phyloP scores from a whole-genome alignment of 1,284 basidiomycete species.

The Earliella scabrosa region DNA sequence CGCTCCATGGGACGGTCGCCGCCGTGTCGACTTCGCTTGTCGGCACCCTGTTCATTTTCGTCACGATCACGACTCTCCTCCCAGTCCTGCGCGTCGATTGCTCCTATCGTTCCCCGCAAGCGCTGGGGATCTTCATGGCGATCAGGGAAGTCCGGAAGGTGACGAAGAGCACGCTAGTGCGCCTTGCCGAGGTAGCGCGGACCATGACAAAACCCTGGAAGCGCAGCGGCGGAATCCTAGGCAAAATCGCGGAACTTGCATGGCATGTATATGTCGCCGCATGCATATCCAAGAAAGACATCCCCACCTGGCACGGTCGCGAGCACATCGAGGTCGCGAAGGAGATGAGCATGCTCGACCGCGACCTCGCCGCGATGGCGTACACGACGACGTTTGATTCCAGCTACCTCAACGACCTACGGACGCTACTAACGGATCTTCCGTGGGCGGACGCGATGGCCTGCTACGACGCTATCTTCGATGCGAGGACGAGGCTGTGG shows the following conservation, averaged over 20 bases:
- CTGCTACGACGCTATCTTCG: constrained; percentile 11
- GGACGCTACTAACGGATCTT: constrained; percentile 8
- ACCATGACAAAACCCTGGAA: constrained; percentile 8
- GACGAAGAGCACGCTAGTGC: not conserved
- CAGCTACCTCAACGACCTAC: constrained; percentile 1
- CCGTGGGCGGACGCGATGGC: constrained; percentile 13
- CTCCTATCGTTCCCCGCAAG: constrained; percentile 18
- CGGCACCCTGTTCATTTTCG: constrained; percentile 10
- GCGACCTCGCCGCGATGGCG: constrained; percentile 14
- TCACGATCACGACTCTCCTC: constrained; percentile 10
- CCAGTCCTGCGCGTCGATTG: constrained; percentile 13
- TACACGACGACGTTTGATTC: constrained; percentile 19
- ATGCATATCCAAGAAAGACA: constrained; percentile 10
- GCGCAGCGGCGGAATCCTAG: constrained; percentile 4
- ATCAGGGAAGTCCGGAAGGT: constrained; percentile 1
- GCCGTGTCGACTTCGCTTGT: constrained; percentile 12
- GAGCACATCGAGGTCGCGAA: constrained; percentile 15
- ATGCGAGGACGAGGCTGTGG: constrained; percentile 11
- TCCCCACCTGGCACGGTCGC: constrained; percentile 15
- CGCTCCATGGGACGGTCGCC: constrained; percentile 15
- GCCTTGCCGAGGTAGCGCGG: constrained; percentile 1
- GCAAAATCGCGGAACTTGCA: constrained; percentile 3
- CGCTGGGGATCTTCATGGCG: constrained; percentile 15
- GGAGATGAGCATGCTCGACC: constrained; percentile 10
- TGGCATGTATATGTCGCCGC: constrained; percentile 8